A percentile compares a stretch with the other conserved stretches of the same genome.
Conservation (phyloP, 805 yeast species). For the Komagataella phaffii region DNA sequence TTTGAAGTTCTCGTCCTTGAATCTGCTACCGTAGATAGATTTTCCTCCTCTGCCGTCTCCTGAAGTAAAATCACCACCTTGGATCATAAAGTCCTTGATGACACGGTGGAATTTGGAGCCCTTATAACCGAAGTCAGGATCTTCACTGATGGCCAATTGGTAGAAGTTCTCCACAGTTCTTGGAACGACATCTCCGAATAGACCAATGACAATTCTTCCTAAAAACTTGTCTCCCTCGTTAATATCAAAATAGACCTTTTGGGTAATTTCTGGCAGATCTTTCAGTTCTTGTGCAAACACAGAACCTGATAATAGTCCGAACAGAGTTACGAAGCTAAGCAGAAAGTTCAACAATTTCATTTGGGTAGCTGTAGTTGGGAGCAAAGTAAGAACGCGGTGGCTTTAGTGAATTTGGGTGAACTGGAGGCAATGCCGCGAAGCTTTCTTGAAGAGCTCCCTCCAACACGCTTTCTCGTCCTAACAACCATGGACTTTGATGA, state of each 20-base stretch:
- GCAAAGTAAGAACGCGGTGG: background rate
- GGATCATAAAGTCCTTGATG: slow-evolving; percentile 61
- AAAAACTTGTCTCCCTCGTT: slow-evolving; percentile 63
- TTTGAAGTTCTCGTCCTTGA: slow-evolving; percentile 55
- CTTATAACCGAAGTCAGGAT: slow-evolving; percentile 49
- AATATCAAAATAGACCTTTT: slow-evolving; percentile 77
- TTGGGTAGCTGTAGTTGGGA: background rate
- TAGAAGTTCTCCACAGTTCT: slow-evolving; percentile 85
- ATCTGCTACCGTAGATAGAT: slow-evolving; percentile 56
- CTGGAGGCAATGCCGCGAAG: background rate
- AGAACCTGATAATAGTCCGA: background rate
- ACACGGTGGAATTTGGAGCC: slow-evolving; percentile 61
- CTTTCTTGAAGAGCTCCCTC: background rate
- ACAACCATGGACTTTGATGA: background rate
- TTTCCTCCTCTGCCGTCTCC: slow-evolving; percentile 65
- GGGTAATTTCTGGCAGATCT: slow-evolving; percentile 47
- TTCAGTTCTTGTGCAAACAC: slow-evolving; percentile 7
- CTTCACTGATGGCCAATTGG: slow-evolving; percentile 64
- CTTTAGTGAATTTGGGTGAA: background rate
- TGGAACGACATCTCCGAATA: slow-evolving; percentile 78
- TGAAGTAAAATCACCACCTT: slow-evolving; percentile 69
- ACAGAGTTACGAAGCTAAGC: background rate
- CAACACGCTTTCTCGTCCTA: background rate
- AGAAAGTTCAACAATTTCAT: background rate
- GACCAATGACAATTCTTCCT: slow-evolving; percentile 79